These are phyloP conservation scores for Cephaloascus albidus DNA, from an alignment of 805 yeast genomes.

Conservation along the genomic window DNA sequence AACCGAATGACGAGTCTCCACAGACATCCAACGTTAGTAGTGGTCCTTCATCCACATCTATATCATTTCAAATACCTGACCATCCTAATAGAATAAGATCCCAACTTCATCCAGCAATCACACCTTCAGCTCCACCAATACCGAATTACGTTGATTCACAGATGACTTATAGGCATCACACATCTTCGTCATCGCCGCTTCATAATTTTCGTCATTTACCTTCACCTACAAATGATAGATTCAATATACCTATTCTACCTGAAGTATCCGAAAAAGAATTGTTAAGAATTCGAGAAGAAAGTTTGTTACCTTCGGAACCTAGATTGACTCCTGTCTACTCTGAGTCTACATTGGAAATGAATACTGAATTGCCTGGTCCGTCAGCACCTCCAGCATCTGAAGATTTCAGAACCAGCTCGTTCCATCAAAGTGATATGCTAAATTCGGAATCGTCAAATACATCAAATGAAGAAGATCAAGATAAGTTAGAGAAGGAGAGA, in stretches of 20 bases:
- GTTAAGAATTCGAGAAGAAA: slow-evolving; percentile 42
- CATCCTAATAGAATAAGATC: too few species aligned
- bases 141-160: slow-evolving; percentile 2
- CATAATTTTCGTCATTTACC: not conserved
- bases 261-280: slow-evolving; percentile 50
- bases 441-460: too few species aligned
- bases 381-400: not conserved
- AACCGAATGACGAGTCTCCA: not conserved
- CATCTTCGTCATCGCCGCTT: not conserved
- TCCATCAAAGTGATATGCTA: too few species aligned
- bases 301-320: slow-evolving; percentile 57
- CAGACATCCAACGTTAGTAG: not conserved
- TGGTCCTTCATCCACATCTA: not conserved
- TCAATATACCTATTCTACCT: slow-evolving; percentile 5
- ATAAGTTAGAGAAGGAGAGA: slow-evolving; percentile 31
- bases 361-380: not conserved
- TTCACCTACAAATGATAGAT: slow-evolving; percentile 4
- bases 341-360: not conserved
- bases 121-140: slow-evolving; percentile 2
- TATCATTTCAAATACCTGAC: too few species aligned
- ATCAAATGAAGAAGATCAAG: slow-evolving; percentile 6
- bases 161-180: not conserved
- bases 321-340: not conserved
- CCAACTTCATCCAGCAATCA: slow-evolving; percentile 2
- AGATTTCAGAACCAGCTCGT: slow-evolving; percentile 3